phyloP scores from a whole-genome alignment of 2,329 filamentous ascomycete species.

The Nigrospora sphaerica region DNA sequence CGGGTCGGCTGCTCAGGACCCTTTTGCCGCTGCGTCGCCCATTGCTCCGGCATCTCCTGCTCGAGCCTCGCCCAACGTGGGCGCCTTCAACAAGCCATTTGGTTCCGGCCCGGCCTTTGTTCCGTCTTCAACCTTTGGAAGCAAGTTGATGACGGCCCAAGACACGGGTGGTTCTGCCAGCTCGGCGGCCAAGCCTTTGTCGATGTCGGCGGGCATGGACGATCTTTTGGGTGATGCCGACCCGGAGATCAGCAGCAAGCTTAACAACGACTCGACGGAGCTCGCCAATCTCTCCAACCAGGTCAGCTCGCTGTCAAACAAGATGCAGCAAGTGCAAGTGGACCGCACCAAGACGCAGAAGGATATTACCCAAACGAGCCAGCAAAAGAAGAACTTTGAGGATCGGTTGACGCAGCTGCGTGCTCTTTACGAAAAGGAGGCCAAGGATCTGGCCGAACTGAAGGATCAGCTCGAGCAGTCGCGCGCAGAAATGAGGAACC shows the following conservation, averaged over 20 bases:
- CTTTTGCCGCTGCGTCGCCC: conserved; percentile 48
- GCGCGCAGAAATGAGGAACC: conserved; percentile 72
- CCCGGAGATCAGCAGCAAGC: conserved; percentile 77
- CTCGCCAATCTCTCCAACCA: conserved; percentile 95
- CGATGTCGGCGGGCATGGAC: conserved; percentile 52
- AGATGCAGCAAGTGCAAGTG: conserved; percentile 87
- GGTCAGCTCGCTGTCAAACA: conserved; percentile 80
- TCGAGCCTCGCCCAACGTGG: conserved; percentile 36
- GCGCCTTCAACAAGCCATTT: conserved; percentile 55
- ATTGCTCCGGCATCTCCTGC: conserved; percentile 46
- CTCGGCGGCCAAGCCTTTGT: conserved; percentile 32
- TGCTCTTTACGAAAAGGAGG: conserved; percentile 86
- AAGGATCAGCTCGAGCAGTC: conserved; percentile 73
- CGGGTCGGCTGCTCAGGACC: conserved; percentile 59
- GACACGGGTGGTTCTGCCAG: conserved; percentile 58
- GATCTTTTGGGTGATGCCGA: conserved; percentile 90
- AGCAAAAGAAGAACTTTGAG: conserved; percentile 92
- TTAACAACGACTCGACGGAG: conserved; percentile 85
- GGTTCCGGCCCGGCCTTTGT: conserved; percentile 55
- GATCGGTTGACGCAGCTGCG: conserved; percentile 79
- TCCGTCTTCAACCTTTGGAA: conserved; percentile 87
- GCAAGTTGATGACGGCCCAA: conserved; percentile 64
- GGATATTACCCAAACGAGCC: conserved; percentile 71
- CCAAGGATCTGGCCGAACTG: conserved; percentile 73
- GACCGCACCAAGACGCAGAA: conserved; percentile 75